phyloP scores from a whole-genome alignment of 805 yeast species.

The Lipomyces kockii region DNA sequence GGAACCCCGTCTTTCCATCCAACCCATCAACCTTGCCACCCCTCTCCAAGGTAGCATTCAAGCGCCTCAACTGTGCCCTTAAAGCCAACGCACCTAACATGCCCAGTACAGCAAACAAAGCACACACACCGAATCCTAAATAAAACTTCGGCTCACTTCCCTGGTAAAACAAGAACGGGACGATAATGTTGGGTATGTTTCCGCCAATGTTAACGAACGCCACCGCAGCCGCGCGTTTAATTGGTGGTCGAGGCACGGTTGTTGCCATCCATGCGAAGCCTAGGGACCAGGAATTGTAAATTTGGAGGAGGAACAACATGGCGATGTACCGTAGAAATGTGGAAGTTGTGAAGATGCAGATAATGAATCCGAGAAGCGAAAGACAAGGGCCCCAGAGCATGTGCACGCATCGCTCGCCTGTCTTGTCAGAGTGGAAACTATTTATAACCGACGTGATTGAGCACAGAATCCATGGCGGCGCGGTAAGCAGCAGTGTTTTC shows the following conservation, averaged over 20 bases:
- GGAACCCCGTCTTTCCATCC: constrained; percentile 40
- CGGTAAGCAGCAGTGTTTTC: constrained; percentile 54
- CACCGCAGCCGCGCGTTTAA: constrained; percentile 50
- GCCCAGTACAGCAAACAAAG: constrained; percentile 31
- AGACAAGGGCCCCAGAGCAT: constrained; percentile 52
- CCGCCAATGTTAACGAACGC: constrained; percentile 55
- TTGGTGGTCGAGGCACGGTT: constrained; percentile 60
- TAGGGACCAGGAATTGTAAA: constrained; percentile 59
- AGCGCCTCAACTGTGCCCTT: constrained; percentile 24
- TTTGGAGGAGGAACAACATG: constrained; percentile 59
- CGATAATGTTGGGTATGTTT: constrained; percentile 40
- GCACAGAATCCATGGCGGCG: constrained; percentile 35
- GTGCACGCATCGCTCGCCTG: constrained; percentile 49
- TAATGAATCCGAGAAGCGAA: constrained; percentile 54
- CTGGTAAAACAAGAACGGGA: constrained; percentile 38
- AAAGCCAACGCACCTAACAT: constrained; percentile 25
- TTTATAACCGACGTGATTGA: constrained; percentile 31
- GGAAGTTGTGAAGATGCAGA: constrained; percentile 56
- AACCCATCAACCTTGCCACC: constrained; percentile 41
- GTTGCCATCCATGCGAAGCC: constrained; percentile 61
- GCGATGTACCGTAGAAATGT: constrained; percentile 64
- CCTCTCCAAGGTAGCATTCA: constrained; percentile 35
- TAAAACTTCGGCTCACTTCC: constrained; percentile 40
- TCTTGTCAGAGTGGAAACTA: constrained; percentile 32
- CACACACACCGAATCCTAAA: constrained; percentile 40